A percentile compares a stretch with the other conserved stretches of the same genome.
Evolutionary conservation across 345 rosid species (phyloP).

Genomic region (Bruguiera sexangula): DNA sequence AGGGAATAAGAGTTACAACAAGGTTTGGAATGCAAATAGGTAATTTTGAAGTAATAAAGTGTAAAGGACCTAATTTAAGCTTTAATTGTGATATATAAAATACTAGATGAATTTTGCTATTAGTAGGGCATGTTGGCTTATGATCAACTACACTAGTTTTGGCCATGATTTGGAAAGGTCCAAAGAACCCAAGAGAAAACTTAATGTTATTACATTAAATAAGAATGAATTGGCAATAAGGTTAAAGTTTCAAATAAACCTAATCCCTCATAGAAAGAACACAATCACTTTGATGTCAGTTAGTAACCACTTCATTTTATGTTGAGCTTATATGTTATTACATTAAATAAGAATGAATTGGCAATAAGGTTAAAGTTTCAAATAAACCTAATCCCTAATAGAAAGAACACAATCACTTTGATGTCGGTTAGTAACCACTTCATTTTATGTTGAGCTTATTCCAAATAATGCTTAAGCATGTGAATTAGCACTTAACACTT

Average conservation of each 20-base stretch:
- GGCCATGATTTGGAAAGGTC: background rate
- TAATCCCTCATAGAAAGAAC: background rate
- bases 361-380: background rate
- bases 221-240: background rate
- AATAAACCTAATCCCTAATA: background rate
- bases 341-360: background rate
- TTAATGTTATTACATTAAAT: background rate
- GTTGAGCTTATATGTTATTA: background rate
- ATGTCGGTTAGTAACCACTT: background rate
- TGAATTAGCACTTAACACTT: accelerated
- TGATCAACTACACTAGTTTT: background rate
- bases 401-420: background rate
- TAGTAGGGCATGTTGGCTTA: background rate
- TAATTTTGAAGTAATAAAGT: background rate
- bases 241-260: background rate
- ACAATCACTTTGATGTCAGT: background rate
- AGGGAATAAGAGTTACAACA: background rate
- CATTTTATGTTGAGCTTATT: background rate
- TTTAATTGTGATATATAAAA: background rate
- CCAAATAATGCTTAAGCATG: background rate
- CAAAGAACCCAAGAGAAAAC: background rate
- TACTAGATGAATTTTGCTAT: background rate
- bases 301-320: background rate
- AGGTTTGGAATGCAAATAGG: background rate
- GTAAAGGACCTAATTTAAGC: background rate